Conservation (phyloP, 1,284 basidiomycete species). For the Pseudozyma hubeiensis region DNA sequence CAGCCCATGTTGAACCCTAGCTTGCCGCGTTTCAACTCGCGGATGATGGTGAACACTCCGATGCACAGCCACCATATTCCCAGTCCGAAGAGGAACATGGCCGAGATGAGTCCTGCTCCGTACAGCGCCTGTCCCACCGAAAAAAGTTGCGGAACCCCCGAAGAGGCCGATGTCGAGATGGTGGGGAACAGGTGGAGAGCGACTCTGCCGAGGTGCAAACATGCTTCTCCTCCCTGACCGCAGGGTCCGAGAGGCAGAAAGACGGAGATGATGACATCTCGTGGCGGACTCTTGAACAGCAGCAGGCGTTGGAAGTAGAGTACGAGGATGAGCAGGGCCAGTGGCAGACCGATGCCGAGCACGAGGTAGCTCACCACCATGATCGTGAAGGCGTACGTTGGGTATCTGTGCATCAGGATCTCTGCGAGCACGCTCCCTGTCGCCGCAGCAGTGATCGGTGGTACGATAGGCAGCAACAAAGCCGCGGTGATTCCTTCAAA, state of each 20-base stretch:
- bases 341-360: constrained; percentile 56
- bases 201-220: constrained; percentile 52
- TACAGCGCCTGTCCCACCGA: constrained; percentile 55
- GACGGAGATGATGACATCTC: constrained; percentile 60
- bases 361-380: constrained; percentile 53
- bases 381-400: constrained; percentile 57
- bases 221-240: constrained; percentile 61
- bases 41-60: constrained; percentile 48
- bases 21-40: constrained; percentile 42
- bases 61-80: constrained; percentile 59
- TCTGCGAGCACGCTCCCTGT: constrained; percentile 51
- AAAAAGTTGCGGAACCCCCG: constrained; percentile 47
- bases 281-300: constrained; percentile 57
- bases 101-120: constrained; percentile 55
- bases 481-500: constrained; percentile 58
- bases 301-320: constrained; percentile 62
- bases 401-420: constrained; percentile 41
- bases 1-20: constrained; percentile 61
- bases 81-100: constrained; percentile 55
- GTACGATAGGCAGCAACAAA: constrained; percentile 57
- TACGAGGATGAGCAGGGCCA: constrained; percentile 54
- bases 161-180: constrained; percentile 22
- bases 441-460: constrained; percentile 59
- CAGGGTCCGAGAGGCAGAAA: constrained; percentile 59
- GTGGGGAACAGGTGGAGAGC: constrained; percentile 52